These are phyloP conservation scores for Saccharomyces cerevisiae DNA, from an alignment of 805 yeast genomes.

Conservation along the genomic window DNA sequence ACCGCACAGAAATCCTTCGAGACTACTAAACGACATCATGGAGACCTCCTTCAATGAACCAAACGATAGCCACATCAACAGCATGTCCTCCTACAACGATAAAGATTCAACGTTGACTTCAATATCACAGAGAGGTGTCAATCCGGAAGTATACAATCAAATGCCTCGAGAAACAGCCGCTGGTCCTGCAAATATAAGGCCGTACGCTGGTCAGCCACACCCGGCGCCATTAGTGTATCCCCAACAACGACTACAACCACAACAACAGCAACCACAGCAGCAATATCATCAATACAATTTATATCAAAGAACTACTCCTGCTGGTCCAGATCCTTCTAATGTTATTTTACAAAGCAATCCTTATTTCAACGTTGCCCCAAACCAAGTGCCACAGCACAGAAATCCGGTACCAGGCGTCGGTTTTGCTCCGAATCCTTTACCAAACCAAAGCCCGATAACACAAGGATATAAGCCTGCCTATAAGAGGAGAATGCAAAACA, in stretches of 20 bases:
- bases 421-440: constrained; percentile 3
- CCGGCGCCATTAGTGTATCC: constrained; percentile 4
- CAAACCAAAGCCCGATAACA: constrained; percentile 6
- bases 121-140: constrained; percentile 68
- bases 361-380: constrained; percentile 30
- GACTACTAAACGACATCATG: constrained; percentile 21
- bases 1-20: constrained; percentile 13
- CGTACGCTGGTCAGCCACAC: constrained; percentile 17
- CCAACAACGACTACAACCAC: constrained; percentile 17
- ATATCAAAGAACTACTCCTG: constrained; percentile 6
- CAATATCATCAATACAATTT: constrained; percentile 12
- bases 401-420: constrained; percentile 1
- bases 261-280: constrained; percentile 17
- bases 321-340: constrained; percentile 33
- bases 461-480: constrained; percentile 34
- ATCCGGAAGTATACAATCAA: constrained; percentile 41
- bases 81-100: constrained; percentile 8
- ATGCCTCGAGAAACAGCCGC: constrained; percentile 8
- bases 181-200: background rate
- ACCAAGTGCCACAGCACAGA: background rate
- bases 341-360: constrained; percentile 41
- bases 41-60: constrained; percentile 11
- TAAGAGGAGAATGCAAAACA: constrained; percentile 30
- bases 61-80: constrained; percentile 4
- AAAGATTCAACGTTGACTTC: constrained; percentile 64